Evolutionary conservation across 441 rosid species (phyloP).

Genomic region (Erodium trifolium): DNA sequence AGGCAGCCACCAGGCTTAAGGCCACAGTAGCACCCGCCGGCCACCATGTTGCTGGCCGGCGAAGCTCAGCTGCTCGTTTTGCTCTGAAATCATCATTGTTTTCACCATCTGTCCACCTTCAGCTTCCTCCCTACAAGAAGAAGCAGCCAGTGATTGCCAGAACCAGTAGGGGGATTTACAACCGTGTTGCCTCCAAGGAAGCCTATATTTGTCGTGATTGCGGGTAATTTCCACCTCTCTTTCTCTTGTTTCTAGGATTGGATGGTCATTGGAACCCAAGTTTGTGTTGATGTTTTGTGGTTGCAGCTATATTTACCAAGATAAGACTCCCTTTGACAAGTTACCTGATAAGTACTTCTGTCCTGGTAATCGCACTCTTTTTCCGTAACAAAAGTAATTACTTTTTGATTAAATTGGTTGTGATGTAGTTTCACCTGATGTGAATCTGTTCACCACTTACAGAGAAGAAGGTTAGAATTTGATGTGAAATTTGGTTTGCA

Average conservation of each 20-base stretch:
- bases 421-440: too few species aligned
- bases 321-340: constrained; percentile 83
- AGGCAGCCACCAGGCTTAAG: constrained; percentile 22
- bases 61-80: constrained; percentile 31
- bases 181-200: constrained; percentile 81
- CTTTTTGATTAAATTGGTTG: too few species aligned
- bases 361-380: constrained; percentile 38
- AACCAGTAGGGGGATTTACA: constrained; percentile 39
- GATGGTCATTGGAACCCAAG: background rate
- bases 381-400: too few species aligned
- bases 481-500: background rate
- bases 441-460: too few species aligned
- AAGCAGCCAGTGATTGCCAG: constrained; percentile 14
- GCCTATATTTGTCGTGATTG: constrained; percentile 90
- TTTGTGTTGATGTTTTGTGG: background rate
- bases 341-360: constrained; percentile 66
- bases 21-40: constrained; percentile 27
- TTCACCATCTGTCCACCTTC: constrained; percentile 36
- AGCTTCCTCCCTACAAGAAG: constrained; percentile 23
- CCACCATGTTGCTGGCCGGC: constrained; percentile 28
- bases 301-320: constrained; percentile 78
- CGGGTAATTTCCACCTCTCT: constrained; percentile 36
- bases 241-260: background rate
- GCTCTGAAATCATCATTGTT: constrained; percentile 43
- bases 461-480: background rate